phyloP scores from a whole-genome alignment of 75 land plant species.

The Isoetes taiwanensis region DNA sequence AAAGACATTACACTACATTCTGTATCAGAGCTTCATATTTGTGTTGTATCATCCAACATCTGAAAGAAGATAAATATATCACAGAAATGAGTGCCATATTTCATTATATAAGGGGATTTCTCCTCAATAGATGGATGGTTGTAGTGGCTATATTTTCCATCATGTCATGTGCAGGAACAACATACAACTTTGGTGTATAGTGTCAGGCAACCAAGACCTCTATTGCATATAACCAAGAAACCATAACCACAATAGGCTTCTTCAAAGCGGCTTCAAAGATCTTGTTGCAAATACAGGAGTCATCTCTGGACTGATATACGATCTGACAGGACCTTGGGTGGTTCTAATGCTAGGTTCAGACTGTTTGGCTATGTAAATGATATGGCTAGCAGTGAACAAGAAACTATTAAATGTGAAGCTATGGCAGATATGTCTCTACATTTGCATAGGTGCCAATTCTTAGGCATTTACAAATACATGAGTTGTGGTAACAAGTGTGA shows the following conservation, averaged over 20 bases:
- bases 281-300: constrained; percentile 60
- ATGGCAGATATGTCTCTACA: constrained; percentile 50
- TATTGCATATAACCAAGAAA: constrained; percentile 52
- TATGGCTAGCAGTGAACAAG: constrained; percentile 58
- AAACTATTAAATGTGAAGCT: constrained; percentile 8
- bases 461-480: constrained; percentile 78
- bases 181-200: constrained; percentile 67
- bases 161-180: constrained; percentile 50
- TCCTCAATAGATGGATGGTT: constrained; percentile 36
- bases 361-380: constrained; percentile 46
- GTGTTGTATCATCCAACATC: too few species aligned
- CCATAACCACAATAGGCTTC: constrained; percentile 61
- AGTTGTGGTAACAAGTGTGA: constrained; percentile 55
- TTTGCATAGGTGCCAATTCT: constrained; percentile 65
- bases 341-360: constrained; percentile 44
- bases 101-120: too few species aligned
- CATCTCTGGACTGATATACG: constrained; percentile 68
- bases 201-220: constrained; percentile 40
- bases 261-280: constrained; percentile 72
- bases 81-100: too few species aligned
- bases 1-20: too few species aligned
- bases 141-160: constrained; percentile 53
- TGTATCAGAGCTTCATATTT: too few species aligned
- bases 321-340: constrained; percentile 38
- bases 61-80: too few species aligned